Percentiles rank a stretch among this genome's conserved stretches.
Conservation (phyloP, 495 filamentous ascomycete species). For the Thozetella sp. region DNA sequence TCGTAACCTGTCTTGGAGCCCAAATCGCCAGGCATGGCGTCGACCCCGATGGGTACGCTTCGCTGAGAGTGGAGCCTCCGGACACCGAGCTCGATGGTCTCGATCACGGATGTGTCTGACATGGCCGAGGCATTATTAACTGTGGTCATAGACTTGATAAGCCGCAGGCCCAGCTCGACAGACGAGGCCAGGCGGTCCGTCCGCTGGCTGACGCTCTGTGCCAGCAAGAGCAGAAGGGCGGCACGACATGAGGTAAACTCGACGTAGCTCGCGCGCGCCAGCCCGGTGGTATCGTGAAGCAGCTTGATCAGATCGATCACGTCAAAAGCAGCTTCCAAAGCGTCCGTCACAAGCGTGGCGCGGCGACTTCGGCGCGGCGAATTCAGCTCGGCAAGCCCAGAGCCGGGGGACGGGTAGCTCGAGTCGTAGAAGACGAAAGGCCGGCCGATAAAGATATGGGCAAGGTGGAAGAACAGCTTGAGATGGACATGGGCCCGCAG, state of each 20-base stretch:
- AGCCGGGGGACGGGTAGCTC: conserved; percentile 25
- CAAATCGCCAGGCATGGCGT: not conserved
- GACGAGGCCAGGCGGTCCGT: conserved; percentile 47
- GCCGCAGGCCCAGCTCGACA: conserved; percentile 45
- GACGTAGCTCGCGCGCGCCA: conserved; percentile 52
- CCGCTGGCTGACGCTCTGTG: conserved; percentile 48
- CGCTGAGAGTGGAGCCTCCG: not conserved
- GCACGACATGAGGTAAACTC: conserved; percentile 56
- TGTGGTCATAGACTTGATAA: conserved; percentile 56
- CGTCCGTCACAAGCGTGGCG: conserved; percentile 45
- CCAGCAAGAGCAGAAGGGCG: conserved; percentile 48
- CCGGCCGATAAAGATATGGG: conserved; percentile 48
- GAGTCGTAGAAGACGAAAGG: conserved; percentile 51
- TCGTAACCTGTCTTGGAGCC: not conserved
- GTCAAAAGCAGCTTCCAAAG: conserved; percentile 50
- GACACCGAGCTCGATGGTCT: conserved; percentile 40
- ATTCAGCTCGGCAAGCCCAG: conserved; percentile 26
- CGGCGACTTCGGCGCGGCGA: conserved; percentile 41
- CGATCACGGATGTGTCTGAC: conserved; percentile 53
- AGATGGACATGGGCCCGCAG: conserved; percentile 52
- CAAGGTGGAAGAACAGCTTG: conserved; percentile 50
- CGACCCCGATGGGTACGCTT: not conserved
- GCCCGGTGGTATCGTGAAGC: conserved; percentile 47
- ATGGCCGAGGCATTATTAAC: conserved; percentile 46
- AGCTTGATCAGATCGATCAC: conserved; percentile 49